Evolutionary conservation across 805 yeast genomes (phyloP).

Genomic region (Nakazawaea pomicola): DNA sequence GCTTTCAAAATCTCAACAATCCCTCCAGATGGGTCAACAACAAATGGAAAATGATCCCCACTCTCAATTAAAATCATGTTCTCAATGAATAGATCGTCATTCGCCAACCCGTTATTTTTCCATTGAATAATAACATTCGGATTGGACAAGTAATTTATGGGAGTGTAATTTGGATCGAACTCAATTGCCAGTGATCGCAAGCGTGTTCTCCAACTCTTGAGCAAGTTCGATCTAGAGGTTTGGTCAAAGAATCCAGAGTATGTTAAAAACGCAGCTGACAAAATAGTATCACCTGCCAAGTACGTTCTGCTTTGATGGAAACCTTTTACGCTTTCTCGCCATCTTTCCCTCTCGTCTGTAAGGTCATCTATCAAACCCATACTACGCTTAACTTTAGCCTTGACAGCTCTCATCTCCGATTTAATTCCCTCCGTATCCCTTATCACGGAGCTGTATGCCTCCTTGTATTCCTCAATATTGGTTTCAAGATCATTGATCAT

Average conservation of each 20-base stretch:
- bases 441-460: conserved; percentile 65
- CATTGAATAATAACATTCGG: conserved; percentile 41
- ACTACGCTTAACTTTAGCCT: conserved; percentile 58
- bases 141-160: conserved; percentile 34
- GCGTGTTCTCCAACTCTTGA: conserved; percentile 30
- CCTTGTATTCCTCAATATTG: conserved; percentile 64
- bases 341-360: conserved; percentile 63
- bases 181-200: conserved; percentile 32
- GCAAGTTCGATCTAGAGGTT: conserved; percentile 32
- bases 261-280: conserved; percentile 56
- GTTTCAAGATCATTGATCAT: conserved; percentile 73
- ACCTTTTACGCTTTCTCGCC: conserved; percentile 56
- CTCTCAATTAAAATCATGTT: conserved; percentile 51
- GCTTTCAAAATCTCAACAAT: conserved; percentile 36
- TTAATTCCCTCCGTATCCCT: conserved; percentile 76
- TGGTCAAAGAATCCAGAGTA: conserved; percentile 61
- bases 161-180: conserved; percentile 30
- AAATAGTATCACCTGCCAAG: conserved; percentile 59
- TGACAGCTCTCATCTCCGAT: conserved; percentile 60
- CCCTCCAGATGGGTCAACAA: conserved; percentile 69
- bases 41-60: conserved; percentile 40
- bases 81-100: conserved; percentile 58
- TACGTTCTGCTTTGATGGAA: conserved; percentile 41
- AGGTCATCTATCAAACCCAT: conserved; percentile 56
- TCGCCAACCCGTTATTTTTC: conserved; percentile 47